A percentile compares a stretch with the other conserved stretches of the same genome.
Evolutionary conservation across 768 basidiomycete genomes (phyloP).

Genomic region (Suillus variegatus): DNA sequence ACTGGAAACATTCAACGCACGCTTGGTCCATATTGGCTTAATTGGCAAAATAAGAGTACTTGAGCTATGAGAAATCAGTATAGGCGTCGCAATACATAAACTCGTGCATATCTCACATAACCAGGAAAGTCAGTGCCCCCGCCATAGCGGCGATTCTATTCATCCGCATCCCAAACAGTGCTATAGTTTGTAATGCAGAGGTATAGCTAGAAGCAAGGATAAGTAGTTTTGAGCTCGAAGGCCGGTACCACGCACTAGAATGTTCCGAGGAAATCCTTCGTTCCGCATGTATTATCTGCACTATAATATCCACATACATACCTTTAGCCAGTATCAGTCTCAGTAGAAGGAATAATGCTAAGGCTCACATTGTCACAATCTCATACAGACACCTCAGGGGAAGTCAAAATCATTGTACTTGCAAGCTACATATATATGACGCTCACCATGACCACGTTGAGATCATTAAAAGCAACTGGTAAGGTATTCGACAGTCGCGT

Average conservation of each 20-base stretch:
- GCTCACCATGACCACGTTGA: conserved; percentile 68
- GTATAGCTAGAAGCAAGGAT: conserved; percentile 23
- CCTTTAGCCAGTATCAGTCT: conserved; percentile 25
- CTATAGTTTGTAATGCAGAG: conserved; percentile 54
- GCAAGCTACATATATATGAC: conserved; percentile 4
- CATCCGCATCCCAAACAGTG: conserved; percentile 68
- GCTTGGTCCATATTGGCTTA: conserved; percentile 36
- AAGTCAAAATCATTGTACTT: conserved; percentile 14
- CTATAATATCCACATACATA: conserved; percentile 46
- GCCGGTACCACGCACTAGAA: conserved; percentile 32
- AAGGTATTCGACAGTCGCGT: conserved; percentile 54
- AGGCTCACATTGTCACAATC: conserved; percentile 46
- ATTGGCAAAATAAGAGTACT: conserved; percentile 40
- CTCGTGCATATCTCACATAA: conserved; percentile 40
- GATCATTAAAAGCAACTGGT: conserved; percentile 60
- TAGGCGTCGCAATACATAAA: conserved; percentile 26
- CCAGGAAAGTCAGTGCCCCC: conserved; percentile 57
- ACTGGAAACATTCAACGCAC: conserved; percentile 28
- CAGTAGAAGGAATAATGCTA: neutral
- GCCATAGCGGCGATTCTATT: conserved; percentile 66
- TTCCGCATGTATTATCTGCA: conserved; percentile 40
- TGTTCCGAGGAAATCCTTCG: conserved; percentile 40
- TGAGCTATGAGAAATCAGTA: conserved; percentile 25
- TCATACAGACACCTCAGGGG: conserved; percentile 57
- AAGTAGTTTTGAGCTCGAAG: conserved; percentile 7